These are phyloP conservation scores for Monilinia fructicola DNA, from an alignment of 2,329 filamentous ascomycete genomes.

Conservation along the genomic window DNA sequence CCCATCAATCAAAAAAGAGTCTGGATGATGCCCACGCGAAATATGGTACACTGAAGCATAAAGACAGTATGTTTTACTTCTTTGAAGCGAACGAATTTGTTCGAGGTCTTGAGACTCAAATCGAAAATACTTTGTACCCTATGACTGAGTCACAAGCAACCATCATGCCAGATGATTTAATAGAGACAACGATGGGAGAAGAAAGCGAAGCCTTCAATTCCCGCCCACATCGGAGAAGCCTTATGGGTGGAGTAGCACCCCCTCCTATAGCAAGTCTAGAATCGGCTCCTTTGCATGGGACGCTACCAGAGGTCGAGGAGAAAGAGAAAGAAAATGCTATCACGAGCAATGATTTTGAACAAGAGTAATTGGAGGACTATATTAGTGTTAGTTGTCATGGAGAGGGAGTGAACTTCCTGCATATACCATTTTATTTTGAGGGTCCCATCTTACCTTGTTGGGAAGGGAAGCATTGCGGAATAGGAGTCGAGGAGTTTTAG, in stretches of 20 bases:
- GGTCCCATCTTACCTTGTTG: background rate
- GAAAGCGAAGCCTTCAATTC: conserved; percentile 56
- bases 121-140: conserved; percentile 39
- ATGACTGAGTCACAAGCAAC: conserved; percentile 28
- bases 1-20: conserved; percentile 74
- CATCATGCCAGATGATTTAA: conserved; percentile 22
- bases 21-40: conserved; percentile 65
- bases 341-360: conserved; percentile 16
- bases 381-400: background rate
- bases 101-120: conserved; percentile 48
- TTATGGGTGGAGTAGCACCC: conserved; percentile 48
- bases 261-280: conserved; percentile 45
- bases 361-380: conserved; percentile 7
- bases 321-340: conserved; percentile 1
- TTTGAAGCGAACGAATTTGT: conserved; percentile 53
- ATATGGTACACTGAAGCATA: conserved; percentile 52
- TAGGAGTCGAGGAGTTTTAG: conserved; percentile 17
- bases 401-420: conserved; percentile 8
- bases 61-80: conserved; percentile 55
- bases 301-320: conserved; percentile 23
- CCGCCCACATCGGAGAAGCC: conserved; percentile 53
- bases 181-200: conserved; percentile 35
- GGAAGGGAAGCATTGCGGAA: conserved; percentile 8
- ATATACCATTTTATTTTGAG: conserved; percentile 24
- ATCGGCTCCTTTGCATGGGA: conserved; percentile 47